Base-by-base conservation (phyloP, 2,329 filamentous ascomycete species). In the Epichloe scottii region DNA sequence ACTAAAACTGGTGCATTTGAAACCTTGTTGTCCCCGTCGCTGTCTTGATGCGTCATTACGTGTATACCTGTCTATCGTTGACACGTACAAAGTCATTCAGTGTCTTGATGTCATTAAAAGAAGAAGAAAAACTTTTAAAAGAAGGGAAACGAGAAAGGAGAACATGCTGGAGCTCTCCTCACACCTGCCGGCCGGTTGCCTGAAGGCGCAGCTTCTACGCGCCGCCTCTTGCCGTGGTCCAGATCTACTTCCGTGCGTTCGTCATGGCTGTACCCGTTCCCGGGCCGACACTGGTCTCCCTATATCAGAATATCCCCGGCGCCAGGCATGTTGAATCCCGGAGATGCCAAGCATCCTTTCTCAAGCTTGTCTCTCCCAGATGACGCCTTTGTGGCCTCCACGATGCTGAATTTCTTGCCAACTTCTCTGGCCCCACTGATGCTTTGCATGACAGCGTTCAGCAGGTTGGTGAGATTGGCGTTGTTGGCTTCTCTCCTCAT, bases 401-500 rank as follows among this genome's bases (percentile, higher is more conserved):
- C 69, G 12, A 83, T 67, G 34, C 70, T 66, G 57, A 84, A 87
- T 67, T 90, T 95, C 60, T 81, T 82, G 42, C 89, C 87, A 2
- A 91, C 71, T 46, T 88, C 83, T 50, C 85, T 79, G 23, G 86
- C 82, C 35, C 81, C 78, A 51, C 79, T 79, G 19, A 90, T 75
- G 54, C 82, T 86, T 55, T 85, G 78, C 56, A 90, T 83, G 33
- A 96, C 76, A 21, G 79, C 77, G 43, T 87, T 84, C 8, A 97
- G 76, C 2, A 97, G 71, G 4, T 80, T 79, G 47, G 94, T 78
- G 2, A 96, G 76, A 50, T 84, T 77, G 30, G 95, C 89, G 59
- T 97, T 89, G 60, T 94, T 93, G 54, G 83, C 76, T 68, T 95
- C 87, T 49, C 85, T 81, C 38, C 85, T 72, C 38, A 87, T 78